phyloP scores from a whole-genome alignment of 2,329 filamentous ascomycete species.

The Apiospora marii region DNA sequence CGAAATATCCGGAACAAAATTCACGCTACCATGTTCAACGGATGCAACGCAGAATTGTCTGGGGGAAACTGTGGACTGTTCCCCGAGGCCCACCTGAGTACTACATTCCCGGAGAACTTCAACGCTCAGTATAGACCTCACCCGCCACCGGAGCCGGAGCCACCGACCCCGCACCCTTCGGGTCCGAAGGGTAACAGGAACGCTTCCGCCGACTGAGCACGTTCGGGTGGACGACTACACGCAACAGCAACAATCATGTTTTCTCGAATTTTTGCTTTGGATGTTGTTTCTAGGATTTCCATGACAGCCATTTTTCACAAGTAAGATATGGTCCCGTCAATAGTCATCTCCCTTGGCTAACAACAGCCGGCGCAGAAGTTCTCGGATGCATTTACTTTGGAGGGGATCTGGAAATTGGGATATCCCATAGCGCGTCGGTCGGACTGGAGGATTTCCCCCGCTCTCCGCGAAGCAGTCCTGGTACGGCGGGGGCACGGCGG shows the following conservation, averaged over 20 bases:
- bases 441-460: neutral
- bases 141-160: constrained; percentile 42
- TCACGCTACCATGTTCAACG: neutral
- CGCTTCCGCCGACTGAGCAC: neutral
- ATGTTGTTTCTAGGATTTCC: neutral
- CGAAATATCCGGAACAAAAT: neutral
- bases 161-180: constrained; percentile 41
- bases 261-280: neutral
- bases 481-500: neutral
- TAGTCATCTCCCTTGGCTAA: neutral
- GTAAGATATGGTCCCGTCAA: neutral
- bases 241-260: too few species aligned
- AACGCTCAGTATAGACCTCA: constrained; percentile 34
- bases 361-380: neutral
- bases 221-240: neutral
- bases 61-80: neutral
- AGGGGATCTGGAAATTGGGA: neutral
- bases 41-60: neutral
- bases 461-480: neutral
- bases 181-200: constrained; percentile 29
- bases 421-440: neutral
- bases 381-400: neutral
- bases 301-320: neutral
- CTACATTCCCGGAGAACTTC: neutral
- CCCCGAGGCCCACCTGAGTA: neutral